A percentile compares a stretch with the other conserved stretches of the same genome.
Evolutionary conservation across 2,329 filamentous ascomycete genomes (phyloP).

Genomic region (Monosporascus sp.): DNA sequence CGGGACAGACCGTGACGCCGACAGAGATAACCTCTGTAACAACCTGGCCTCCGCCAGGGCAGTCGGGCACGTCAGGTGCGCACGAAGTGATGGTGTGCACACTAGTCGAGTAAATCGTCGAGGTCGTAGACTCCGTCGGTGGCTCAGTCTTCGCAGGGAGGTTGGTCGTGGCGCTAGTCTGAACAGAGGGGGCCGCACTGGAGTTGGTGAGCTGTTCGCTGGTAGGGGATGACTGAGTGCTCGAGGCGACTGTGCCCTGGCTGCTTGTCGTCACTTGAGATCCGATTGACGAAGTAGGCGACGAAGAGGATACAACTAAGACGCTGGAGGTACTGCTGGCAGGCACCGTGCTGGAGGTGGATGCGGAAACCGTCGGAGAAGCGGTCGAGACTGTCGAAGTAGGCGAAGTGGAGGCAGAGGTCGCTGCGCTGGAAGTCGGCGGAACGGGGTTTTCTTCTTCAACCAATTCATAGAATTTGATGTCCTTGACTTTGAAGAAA

Average conservation of each 20-base stretch:
- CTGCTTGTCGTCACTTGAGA: slow-evolving; percentile 2
- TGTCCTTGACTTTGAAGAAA: slow-evolving; percentile 19
- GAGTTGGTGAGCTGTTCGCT: neutral
- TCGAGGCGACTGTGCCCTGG: neutral
- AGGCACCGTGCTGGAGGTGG: neutral
- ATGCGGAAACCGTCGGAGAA: neutral
- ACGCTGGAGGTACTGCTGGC: slow-evolving; percentile 2
- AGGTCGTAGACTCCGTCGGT: slow-evolving; percentile 21
- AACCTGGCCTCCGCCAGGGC: slow-evolving; percentile 14
- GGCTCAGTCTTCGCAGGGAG: neutral
- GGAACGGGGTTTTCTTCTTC: neutral
- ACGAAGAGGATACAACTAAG: neutral
- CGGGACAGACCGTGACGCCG: slow-evolving; percentile 17
- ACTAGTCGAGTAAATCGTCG: slow-evolving; percentile 26
- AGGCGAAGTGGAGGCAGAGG: slow-evolving; percentile 3
- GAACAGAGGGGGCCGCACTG: neutral
- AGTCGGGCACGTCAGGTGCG: slow-evolving; percentile 11
- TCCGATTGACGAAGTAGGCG: neutral
- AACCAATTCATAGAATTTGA: slow-evolving; percentile 8
- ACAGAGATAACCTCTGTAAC: slow-evolving; percentile 20
- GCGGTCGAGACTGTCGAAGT: slow-evolving; percentile 1
- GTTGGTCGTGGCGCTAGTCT: neutral
- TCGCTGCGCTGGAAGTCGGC: neutral
- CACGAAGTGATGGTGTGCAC: slow-evolving; percentile 18
- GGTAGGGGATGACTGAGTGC: neutral